Conservation (phyloP, 148 eudicot genomes). For the Suaeda aralocaspica region DNA sequence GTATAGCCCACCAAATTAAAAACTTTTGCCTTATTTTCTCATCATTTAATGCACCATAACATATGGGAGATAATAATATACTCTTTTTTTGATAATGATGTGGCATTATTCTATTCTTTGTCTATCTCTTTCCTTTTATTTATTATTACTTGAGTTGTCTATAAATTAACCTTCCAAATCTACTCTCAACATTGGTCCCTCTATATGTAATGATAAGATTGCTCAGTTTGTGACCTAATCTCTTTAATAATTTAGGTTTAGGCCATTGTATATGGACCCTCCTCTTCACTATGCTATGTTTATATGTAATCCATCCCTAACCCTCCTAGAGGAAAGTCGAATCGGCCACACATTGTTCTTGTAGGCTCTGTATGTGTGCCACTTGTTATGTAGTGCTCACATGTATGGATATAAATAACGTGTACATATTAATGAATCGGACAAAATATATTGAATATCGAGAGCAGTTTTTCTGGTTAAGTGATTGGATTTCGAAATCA, state of each 20-base stretch:
- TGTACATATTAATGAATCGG: too few relatives aligned
- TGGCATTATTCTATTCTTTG: slow-evolving; percentile 18
- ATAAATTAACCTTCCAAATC: slow-evolving; percentile 10
- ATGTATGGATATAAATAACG: too few relatives aligned
- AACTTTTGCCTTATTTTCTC: slow-evolving; percentile 27
- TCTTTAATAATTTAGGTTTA: neutral
- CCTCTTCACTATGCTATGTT: too few relatives aligned
- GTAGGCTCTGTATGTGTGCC: too few relatives aligned
- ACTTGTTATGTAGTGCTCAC: too few relatives aligned
- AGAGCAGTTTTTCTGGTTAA: too few relatives aligned
- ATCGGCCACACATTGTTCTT: too few relatives aligned
- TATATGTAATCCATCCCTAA: too few relatives aligned
- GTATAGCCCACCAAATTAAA: slow-evolving; percentile 29
- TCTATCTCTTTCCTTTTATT: neutral
- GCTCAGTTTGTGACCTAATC: neutral
- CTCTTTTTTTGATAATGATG: slow-evolving; percentile 14
- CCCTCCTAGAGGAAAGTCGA: too few relatives aligned
- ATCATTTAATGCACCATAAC: slow-evolving; percentile 19
- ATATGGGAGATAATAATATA: slow-evolving; percentile 23
- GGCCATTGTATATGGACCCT: too few relatives aligned
- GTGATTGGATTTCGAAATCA: too few relatives aligned
- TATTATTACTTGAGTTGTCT: slow-evolving; percentile 11
- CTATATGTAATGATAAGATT: neutral
- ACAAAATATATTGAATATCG: too few relatives aligned
- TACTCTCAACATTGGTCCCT: neutral